phyloP scores from a whole-genome alignment of 1,139 yeast species.

The Tardiomyces digboiensis region DNA sequence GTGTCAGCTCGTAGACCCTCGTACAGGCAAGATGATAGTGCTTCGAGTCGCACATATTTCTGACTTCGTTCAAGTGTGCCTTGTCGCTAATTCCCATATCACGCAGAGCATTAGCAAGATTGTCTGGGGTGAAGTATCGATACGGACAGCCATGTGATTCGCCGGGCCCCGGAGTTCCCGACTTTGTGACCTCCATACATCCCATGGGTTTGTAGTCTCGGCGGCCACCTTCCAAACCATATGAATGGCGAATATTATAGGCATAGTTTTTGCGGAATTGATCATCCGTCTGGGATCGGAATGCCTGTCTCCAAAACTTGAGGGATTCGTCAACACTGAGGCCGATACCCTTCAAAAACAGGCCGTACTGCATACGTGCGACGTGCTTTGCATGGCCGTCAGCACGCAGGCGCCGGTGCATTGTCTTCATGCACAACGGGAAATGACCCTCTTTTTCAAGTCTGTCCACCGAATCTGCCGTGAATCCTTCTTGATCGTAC shows the following conservation, averaged over 20 bases:
- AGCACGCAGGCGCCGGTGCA: slow-evolving; percentile 50
- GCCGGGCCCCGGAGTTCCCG: slow-evolving; percentile 60
- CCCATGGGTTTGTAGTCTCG: slow-evolving; percentile 81
- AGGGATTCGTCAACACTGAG: slow-evolving; percentile 80
- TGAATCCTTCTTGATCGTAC: slow-evolving; percentile 50
- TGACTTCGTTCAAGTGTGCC: slow-evolving; percentile 48
- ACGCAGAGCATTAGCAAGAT: slow-evolving; percentile 43
- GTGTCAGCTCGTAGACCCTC: slow-evolving; percentile 76
- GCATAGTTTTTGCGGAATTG: slow-evolving; percentile 80
- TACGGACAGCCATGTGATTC: slow-evolving; percentile 92
- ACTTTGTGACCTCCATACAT: slow-evolving; percentile 55
- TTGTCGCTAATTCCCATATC: slow-evolving; percentile 65
- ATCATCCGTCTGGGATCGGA: slow-evolving; percentile 60
- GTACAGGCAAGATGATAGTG: slow-evolving; percentile 80
- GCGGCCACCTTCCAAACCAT: slow-evolving; percentile 88
- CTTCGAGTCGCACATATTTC: slow-evolving; percentile 62
- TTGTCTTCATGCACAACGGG: slow-evolving; percentile 74
- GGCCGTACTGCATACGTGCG: slow-evolving; percentile 79
- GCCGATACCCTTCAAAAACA: slow-evolving; percentile 86
- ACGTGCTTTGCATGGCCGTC: slow-evolving; percentile 69
- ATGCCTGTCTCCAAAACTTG: slow-evolving; percentile 72
- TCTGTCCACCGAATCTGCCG: slow-evolving; percentile 50
- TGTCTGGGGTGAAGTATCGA: slow-evolving; percentile 59
- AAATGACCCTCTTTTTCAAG: slow-evolving; percentile 51
- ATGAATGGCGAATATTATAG: slow-evolving; percentile 79